Conservation (phyloP, 306 rosid genomes). For the Abrus pulchellus region DNA sequence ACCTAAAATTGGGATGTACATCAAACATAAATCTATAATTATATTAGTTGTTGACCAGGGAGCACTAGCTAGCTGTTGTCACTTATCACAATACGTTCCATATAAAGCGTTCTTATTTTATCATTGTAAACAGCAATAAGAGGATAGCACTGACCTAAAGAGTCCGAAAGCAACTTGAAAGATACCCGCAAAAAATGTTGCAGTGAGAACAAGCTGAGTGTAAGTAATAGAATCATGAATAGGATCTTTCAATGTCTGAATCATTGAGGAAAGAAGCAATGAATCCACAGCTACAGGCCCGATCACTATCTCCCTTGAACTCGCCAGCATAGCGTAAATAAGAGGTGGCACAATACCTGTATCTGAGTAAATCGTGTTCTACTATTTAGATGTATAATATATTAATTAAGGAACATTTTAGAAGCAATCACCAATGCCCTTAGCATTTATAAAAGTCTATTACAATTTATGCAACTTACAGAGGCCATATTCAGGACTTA, state of each 20-base stretch:
- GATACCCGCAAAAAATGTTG: slow-evolving; percentile 75
- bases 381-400: background rate
- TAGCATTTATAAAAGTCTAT: background rate
- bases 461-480: slow-evolving; percentile 45
- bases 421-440: slow-evolving; percentile 11
- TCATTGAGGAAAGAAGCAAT: slow-evolving; percentile 74
- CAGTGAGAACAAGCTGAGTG: slow-evolving; percentile 67
- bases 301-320: slow-evolving; percentile 74
- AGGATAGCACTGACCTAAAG: slow-evolving; percentile 38
- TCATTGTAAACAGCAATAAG: background rate
- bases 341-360: slow-evolving; percentile 82
- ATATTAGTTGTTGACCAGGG: background rate
- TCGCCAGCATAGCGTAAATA: slow-evolving; percentile 69
- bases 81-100: background rate
- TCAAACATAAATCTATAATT: background rate
- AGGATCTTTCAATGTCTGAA: slow-evolving; percentile 62
- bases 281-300: slow-evolving; percentile 84
- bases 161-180: slow-evolving; percentile 80
- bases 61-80: background rate
- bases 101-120: background rate
- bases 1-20: no score
- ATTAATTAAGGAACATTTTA: background rate
- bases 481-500: slow-evolving; percentile 56
- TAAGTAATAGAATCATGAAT: slow-evolving; percentile 59
- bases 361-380: slow-evolving; percentile 50